Evolutionary conservation across 441 rosid species (phyloP), one percentile per base, ranked within the genome.

Genomic region (Populus hybrid): DNA sequence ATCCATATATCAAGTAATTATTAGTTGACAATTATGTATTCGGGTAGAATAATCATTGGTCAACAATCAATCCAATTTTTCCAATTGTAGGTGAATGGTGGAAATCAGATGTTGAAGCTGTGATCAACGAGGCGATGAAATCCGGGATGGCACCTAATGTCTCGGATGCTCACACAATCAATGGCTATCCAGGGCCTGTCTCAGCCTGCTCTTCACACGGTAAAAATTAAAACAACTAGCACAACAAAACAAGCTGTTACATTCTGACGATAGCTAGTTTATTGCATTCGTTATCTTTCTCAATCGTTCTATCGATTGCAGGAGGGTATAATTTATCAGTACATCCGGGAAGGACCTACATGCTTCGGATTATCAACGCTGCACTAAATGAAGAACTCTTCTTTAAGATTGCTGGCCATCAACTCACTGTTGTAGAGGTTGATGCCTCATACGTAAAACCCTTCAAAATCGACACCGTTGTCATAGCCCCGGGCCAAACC

Each of bases 381-480:
- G 97, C 97, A 69, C 91, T 94, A 70, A 94, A 95, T 82, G 97
- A 92, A 80, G 98, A 95, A 81, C 92, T 95, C 46, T 95, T 95
- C 83, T 94, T 95, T 87, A 90, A 92, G 78, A 85, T 94, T 66
- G 97, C 97, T 0, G 95, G 93, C 9, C 99, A 94, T 84, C 81
- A 76, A 70, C 86, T 95, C 80, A 95, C 95, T 14, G 91, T 94
- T 12, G 97, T 94, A 0, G 99, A 95, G 81, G 98, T 91, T 26
- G 99, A 95, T 57, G 98, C 98, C 46, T 64, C 87, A 9, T 95
- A 95, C 76, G 92, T 91, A 50, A 95, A 95, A 76, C 99, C 97
- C 26, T 89, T 94, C 84, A 89, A 86, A 72, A 87, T 69, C 0
- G 90, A 89, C 80, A 89, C 92, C 5, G 73, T 92, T 2, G 59